Evolutionary conservation across 2,329 filamentous ascomycete species (phyloP).

Genomic region (Pyricularia pennisetigena): DNA sequence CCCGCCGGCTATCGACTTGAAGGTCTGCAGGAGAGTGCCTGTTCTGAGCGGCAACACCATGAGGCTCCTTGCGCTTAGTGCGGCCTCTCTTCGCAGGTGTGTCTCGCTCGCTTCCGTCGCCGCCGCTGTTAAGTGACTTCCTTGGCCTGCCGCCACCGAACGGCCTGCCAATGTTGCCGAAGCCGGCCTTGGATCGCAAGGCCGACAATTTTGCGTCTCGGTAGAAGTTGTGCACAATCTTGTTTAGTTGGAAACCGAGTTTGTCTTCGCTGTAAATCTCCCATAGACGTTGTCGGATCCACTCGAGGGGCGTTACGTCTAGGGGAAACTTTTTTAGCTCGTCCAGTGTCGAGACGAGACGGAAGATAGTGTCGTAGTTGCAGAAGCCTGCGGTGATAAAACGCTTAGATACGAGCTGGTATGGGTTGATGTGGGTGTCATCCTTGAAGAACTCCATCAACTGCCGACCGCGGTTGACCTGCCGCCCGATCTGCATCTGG

Average conservation of each 20-base stretch:
- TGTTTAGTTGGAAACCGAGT: constrained; percentile 38
- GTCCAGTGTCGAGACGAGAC: constrained; percentile 41
- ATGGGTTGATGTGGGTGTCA: constrained; percentile 35
- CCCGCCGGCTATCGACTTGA: not conserved
- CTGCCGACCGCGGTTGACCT: constrained; percentile 43
- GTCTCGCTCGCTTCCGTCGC: not conserved
- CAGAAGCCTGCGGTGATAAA: constrained; percentile 34
- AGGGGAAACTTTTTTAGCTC: constrained; percentile 44
- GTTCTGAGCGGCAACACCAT: not conserved
- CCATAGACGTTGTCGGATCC: constrained; percentile 46
- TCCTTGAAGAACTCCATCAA: constrained; percentile 43
- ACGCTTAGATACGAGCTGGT: constrained; percentile 43
- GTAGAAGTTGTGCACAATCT: constrained; percentile 43
- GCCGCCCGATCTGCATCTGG: constrained; percentile 43
- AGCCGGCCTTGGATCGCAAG: constrained; percentile 41
- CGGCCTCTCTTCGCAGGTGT: not conserved
- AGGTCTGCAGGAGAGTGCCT: not conserved
- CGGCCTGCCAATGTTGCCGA: constrained; percentile 47
- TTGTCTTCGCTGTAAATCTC: constrained; percentile 35
- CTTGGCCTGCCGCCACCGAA: constrained; percentile 22
- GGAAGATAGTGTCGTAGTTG: constrained; percentile 47
- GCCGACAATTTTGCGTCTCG: constrained; percentile 41
- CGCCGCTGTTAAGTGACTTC: constrained; percentile 7
- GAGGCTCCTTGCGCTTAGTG: constrained; percentile 15
- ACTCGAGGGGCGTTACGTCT: constrained; percentile 41